Evolutionary conservation across 2,329 filamentous ascomycete species (phyloP), one percentile per base, ranked within the genome.

Genomic region (Aureobasidium vineae): DNA sequence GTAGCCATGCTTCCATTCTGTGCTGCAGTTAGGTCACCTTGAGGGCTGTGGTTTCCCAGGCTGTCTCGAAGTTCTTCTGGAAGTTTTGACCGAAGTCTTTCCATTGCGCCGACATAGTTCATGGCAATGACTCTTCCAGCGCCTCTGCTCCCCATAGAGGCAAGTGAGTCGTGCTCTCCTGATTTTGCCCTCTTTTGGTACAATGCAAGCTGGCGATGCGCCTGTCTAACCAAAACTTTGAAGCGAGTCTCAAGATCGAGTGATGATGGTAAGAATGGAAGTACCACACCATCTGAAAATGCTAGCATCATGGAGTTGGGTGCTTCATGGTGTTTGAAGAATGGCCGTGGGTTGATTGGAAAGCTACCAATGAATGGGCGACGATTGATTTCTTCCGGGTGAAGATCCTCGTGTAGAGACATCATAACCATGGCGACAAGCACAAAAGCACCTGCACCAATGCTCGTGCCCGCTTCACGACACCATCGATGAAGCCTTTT

Each of bases 391-490:
- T 75, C 68, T 40, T 72, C 8, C 4, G 78, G 75, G 43, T 76
- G 61, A 0, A 68, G 73, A 1, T 68, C 49, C 64, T 80, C 77
- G 68, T 82, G 70, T 1, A 81, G 71, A 11, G 77, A 75, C 79
- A 81, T 81, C 79, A 81, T 82, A 1, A 74, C 70, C n/a, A 82
- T 70, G 0, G 77, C 80, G 2, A 77, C 76, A 7, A 82, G 75
- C 3, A 80, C 79, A 71, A 82, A 82, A 66, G 77, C 79, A 0
- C 78, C 80, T 0, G 80, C 77, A 0, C 80, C 80, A 5, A 82
- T 73, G 63, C 75, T 79, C 13, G 77, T 75, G 7, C 75, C 72
- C 0, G 75, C 75, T 23, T 73, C 71, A 10, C 77, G 76, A 57
- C 77, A 80, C 43, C 81, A 71, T 4, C 70, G 65, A n/a, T 78